Conservation (phyloP, 768 basidiomycete species). For the Calvatia gigantea region DNA sequence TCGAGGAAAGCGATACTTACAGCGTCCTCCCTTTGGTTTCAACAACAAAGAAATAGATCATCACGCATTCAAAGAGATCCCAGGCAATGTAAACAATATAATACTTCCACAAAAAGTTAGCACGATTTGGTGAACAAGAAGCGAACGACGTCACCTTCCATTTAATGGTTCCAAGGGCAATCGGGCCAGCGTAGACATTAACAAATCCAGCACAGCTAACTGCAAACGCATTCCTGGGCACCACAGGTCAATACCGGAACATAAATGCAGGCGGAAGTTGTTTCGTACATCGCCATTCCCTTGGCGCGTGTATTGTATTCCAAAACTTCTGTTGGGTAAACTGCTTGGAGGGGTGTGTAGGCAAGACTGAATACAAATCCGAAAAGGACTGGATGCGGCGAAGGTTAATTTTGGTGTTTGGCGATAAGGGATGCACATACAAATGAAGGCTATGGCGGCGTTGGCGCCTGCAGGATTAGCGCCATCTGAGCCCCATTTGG, state of each 20-base stretch:
- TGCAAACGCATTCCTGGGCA: slow-evolving; percentile 34
- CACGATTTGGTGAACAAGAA: no score
- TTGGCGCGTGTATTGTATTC: slow-evolving; percentile 57
- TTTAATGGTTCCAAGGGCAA: slow-evolving; percentile 30
- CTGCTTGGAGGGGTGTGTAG: slow-evolving; percentile 57
- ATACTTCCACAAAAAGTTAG: slow-evolving; percentile 19
- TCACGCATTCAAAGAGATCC: slow-evolving; percentile 35
- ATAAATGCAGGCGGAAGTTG: background rate
- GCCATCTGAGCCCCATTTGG: slow-evolving; percentile 33
- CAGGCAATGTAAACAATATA: slow-evolving; percentile 37
- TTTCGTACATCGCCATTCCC: slow-evolving; percentile 51
- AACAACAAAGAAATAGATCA: slow-evolving; percentile 37
- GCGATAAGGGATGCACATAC: slow-evolving; percentile 22
- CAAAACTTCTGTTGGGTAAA: slow-evolving; percentile 54
- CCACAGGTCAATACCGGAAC: background rate
- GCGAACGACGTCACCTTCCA: slow-evolving; percentile 37
- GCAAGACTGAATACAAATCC: slow-evolving; percentile 51
- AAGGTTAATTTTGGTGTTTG: slow-evolving; percentile 3
- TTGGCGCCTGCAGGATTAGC: slow-evolving; percentile 38
- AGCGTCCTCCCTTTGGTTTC: slow-evolving; percentile 41
- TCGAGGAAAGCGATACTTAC: slow-evolving; percentile 21
- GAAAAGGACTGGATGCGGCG: slow-evolving; percentile 42
- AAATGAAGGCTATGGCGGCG: slow-evolving; percentile 43
- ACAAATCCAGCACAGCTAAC: slow-evolving; percentile 43
- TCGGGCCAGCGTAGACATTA: slow-evolving; percentile 48